Evolutionary conservation across 805 yeast species (phyloP).

Genomic region (Grigorovia yakushimaensis): DNA sequence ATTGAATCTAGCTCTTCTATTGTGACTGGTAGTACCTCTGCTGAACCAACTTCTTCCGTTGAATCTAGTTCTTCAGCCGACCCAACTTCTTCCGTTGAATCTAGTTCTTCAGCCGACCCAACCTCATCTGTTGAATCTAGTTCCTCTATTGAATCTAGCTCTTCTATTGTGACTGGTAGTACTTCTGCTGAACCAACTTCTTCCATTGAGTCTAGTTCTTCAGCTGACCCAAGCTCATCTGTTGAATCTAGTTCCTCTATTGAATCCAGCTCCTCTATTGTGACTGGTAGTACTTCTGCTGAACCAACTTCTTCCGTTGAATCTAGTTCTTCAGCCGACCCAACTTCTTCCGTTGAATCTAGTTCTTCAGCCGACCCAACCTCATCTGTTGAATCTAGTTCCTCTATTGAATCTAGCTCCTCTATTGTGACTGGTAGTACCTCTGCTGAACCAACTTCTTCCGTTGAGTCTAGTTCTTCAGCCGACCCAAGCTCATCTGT

Average conservation of each 20-base stretch:
- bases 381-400: not conserved
- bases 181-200: not conserved
- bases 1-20: not conserved
- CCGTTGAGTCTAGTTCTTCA: too few relatives aligned
- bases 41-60: not conserved
- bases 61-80: not conserved
- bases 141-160: not conserved
- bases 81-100: not conserved
- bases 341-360: not conserved
- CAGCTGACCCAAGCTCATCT: not conserved
- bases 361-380: not conserved
- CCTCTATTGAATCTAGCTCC: not conserved
- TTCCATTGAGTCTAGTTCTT: not conserved
- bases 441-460: too few relatives aligned
- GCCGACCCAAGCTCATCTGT: too few relatives aligned
- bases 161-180: not conserved
- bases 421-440: not conserved
- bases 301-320: not conserved
- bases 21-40: not conserved
- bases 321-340: not conserved
- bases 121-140: not conserved
- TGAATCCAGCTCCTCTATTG: not conserved
- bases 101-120: not conserved
- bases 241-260: not conserved
- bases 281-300: not conserved